Base-by-base conservation (phyloP, 2,329 filamentous ascomycete genomes). In the Fusarium anthophilum region DNA sequence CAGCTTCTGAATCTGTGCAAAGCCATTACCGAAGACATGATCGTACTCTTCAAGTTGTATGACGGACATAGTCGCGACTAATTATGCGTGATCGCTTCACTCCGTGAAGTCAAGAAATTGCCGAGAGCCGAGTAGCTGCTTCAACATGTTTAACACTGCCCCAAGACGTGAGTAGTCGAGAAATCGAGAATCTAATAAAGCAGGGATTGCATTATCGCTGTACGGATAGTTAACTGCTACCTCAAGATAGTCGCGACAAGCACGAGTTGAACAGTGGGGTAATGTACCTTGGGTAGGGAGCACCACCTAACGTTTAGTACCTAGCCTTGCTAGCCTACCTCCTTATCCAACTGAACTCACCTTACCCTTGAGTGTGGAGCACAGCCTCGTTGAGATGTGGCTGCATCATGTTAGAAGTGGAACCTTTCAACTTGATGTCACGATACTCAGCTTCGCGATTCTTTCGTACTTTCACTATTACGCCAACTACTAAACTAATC, bases 1-100 rank as follows among this genome's bases (percentile, higher is more conserved):
- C 37, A 81, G 77, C 59, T 24, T 50, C n/a, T 32, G 15, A 26
- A 44, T 24, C 38, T 35, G 28, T 51, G 26, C 15, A 50, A 44
- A 26, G 38, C 43, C 41, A 18, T 60, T 66, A 26, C 65, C 13
- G 28, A 45, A 47, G 47, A 51, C 37, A 37, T 45, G 26, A 39
- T 72, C 80, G 50, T 77, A 83, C 82, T 83, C 82, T 79, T 83
- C 82, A 9, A 82, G 74, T 66, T 83, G 82, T 56, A 83, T 81
- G 66, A 83, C 77, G 47, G 82, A 83, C 82, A 84, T 83, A 66
- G 47, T 73, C 70, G 47, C 55, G 50, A 55, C 59, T 57, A 51
- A 11, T 32, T 64, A 37, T 53, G 28, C 57, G 51, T 39, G 51
- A 63, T 30, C 63, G 57, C 54, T 47, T 62, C 58, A 60, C 66